A percentile compares a stretch with the other conserved stretches of the same genome.
phyloP scores from a whole-genome alignment of 352 stramenopile genomes.

The Phytophthora ohioensis region DNA sequence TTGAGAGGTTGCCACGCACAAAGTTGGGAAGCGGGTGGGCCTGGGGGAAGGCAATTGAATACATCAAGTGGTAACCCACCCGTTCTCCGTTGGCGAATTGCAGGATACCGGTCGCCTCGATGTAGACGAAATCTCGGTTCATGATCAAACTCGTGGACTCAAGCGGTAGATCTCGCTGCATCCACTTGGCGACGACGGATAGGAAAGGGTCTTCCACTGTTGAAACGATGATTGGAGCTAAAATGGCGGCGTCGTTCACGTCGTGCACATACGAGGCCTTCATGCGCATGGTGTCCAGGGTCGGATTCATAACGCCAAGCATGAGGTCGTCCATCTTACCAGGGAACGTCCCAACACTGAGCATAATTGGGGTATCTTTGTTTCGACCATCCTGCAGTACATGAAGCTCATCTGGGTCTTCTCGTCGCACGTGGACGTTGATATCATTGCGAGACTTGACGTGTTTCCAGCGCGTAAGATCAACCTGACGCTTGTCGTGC shows the following conservation, averaged over 20 bases:
- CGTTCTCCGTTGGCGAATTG: neutral
- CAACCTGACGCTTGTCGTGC: constrained; percentile 16
- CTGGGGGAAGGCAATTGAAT: constrained; percentile 56
- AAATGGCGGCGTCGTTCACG: constrained; percentile 8
- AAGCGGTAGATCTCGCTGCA: constrained; percentile 19
- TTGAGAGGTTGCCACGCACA: constrained; percentile 53
- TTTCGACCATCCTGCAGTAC: neutral
- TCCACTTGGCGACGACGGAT: constrained; percentile 20
- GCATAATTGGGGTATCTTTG: constrained; percentile 9
- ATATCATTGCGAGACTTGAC: constrained; percentile 23
- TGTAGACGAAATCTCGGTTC: constrained; percentile 26
- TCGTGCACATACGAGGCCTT: constrained; percentile 25
- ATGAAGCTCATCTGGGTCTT: neutral
- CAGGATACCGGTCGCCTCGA: constrained; percentile 14
- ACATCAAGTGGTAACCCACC: constrained; percentile 61
- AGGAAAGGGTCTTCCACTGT: constrained; percentile 8
- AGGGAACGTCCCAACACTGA: constrained; percentile 10
- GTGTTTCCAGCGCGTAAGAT: constrained; percentile 20
- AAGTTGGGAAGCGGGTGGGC: constrained; percentile 31
- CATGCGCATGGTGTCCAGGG: constrained; percentile 15
- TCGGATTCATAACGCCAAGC: constrained; percentile 20
- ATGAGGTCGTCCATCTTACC: constrained; percentile 21
- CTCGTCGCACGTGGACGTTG: constrained; percentile 24
- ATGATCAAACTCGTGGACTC: constrained; percentile 18
- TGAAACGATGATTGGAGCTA: constrained; percentile 4